Percentiles rank a stretch among this genome's conserved stretches.
Conservation (phyloP, 257 asterid genomes). For the Linderniella brevidens region DNA sequence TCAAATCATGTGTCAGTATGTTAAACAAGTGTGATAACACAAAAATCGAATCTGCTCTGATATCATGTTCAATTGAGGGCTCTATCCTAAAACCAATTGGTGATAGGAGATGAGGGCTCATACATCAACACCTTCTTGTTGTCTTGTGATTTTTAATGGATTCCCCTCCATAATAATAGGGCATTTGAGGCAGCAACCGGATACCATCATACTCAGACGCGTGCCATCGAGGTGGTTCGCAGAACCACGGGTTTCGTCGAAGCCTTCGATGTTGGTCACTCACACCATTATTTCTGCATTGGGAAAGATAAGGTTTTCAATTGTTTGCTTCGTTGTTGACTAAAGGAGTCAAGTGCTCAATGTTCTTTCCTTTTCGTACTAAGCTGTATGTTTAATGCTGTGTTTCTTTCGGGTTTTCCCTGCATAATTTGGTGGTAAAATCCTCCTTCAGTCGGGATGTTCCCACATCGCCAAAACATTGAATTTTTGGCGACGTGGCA, state of each 20-base stretch:
- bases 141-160: constrained; percentile 7
- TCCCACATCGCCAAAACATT: no score
- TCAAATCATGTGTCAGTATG: no score
- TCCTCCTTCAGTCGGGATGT: no score
- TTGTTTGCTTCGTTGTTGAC: constrained; percentile 7
- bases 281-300: constrained; percentile 74
- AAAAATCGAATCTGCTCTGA: no score
- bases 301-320: constrained; percentile 63
- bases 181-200: constrained; percentile 50
- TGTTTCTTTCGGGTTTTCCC: no score
- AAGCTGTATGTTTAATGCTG: no score
- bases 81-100: no score
- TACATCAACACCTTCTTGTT: constrained; percentile 1
- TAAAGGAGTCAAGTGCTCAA: background rate
- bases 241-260: constrained; percentile 87
- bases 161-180: constrained; percentile 24
- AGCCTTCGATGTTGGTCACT: constrained; percentile 92
- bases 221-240: constrained; percentile 99
- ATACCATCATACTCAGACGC: constrained; percentile 71
- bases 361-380: background rate
- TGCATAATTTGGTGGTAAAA: no score
- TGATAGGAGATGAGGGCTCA: no score
- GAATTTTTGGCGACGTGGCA: no score
- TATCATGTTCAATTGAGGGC: no score
- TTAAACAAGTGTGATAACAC: no score